phyloP scores from a whole-genome alignment of 441 rosid species.

The Corymbia calophylla region DNA sequence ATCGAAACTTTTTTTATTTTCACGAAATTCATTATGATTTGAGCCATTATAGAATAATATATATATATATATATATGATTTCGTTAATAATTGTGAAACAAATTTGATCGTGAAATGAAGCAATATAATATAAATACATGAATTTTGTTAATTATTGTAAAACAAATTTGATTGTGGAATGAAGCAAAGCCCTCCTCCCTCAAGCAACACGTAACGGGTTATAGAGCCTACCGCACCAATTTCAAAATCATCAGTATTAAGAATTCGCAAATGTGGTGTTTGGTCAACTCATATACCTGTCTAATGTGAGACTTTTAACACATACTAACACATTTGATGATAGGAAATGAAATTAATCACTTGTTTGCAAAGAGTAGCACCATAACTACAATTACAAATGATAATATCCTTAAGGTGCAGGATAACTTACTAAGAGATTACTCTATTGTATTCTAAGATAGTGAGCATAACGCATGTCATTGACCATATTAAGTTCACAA shows the following conservation, averaged over 20 bases:
- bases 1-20: not conserved
- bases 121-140: not conserved
- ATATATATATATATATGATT: not conserved
- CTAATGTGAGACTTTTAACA: accelerated
- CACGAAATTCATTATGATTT: not conserved
- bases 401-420: not conserved
- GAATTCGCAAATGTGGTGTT: accelerated
- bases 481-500: not conserved
- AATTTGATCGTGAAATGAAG: not conserved
- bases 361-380: not conserved
- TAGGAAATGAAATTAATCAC: not conserved
- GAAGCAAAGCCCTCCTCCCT: not conserved
- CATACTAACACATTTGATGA: not conserved
- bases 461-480: not conserved
- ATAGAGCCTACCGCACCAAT: not conserved
- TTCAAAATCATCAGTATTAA: not conserved
- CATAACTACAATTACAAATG: not conserved
- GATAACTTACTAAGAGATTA: not conserved
- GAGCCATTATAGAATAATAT: not conserved
- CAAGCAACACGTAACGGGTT: accelerated
- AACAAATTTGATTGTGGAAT: not conserved
- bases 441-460: not conserved
- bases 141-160: not conserved
- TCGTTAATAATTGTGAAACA: not conserved
- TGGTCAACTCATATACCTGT: not conserved